These are phyloP conservation scores for Malbranchea zuffiana DNA, from an alignment of 2,329 filamentous ascomycete species.

Conservation along the genomic window DNA sequence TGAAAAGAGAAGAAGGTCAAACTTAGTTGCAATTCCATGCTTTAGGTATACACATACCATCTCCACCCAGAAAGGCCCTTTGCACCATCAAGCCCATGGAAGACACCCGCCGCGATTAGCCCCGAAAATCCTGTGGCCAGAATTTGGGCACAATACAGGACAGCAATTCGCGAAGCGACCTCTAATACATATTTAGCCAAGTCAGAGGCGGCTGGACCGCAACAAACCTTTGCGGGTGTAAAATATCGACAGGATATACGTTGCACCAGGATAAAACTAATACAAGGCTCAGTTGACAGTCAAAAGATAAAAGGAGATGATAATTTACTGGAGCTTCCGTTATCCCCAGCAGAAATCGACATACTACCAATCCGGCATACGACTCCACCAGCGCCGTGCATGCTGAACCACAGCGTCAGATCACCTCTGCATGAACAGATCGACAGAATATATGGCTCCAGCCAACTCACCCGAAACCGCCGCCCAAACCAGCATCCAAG, in stretches of 20 bases:
- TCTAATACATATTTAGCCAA: conserved; percentile 19
- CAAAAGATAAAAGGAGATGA: conserved; percentile 10
- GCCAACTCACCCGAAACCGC: conserved; percentile 11
- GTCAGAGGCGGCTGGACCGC: conserved; percentile 25
- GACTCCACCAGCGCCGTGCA: conserved; percentile 34
- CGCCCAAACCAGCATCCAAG: conserved; percentile 7
- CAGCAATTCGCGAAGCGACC: conserved; percentile 15
- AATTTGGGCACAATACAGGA: conserved; percentile 16
- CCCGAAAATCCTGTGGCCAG: conserved; percentile 16
- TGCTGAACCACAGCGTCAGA: conserved; percentile 17
- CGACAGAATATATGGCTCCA: not conserved
- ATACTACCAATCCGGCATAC: conserved; percentile 33
- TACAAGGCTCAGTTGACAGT: conserved; percentile 24
- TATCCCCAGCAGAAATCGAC: conserved; percentile 16
- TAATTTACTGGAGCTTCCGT: conserved; percentile 16
- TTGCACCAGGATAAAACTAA: conserved; percentile 49
- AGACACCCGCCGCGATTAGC: conserved; percentile 16
- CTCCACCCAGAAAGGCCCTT: conserved; percentile 30
- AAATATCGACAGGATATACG: conserved; percentile 55
- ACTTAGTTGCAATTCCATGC: conserved; percentile 14
- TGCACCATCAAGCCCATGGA: conserved; percentile 22
- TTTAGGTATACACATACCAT: conserved; percentile 42
- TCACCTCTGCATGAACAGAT: not conserved
- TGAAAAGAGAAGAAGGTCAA: conserved; percentile 1
- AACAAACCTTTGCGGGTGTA: conserved; percentile 50